phyloP scores from a whole-genome alignment of 1,139 yeast genomes.

The Schwanniomyces etchellsii region DNA sequence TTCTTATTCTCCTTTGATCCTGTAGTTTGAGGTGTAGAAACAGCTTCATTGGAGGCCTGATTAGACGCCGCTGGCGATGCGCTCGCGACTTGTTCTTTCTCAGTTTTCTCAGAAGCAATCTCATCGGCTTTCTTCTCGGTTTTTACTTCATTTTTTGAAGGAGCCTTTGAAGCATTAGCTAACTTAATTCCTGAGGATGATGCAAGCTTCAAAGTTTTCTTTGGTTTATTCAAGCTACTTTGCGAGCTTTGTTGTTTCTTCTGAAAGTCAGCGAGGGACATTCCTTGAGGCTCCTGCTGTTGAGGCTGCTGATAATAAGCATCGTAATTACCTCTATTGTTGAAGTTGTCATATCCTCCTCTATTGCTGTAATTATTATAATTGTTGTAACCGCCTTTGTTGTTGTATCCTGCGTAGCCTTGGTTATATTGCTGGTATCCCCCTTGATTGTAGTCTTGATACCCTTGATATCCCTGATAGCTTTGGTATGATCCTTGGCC shows the following conservation, averaged over 20 bases:
- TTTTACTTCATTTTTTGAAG: conserved; percentile 16
- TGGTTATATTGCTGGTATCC: conserved; percentile 17
- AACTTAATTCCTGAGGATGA: conserved; percentile 64
- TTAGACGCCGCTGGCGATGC: conserved; percentile 7
- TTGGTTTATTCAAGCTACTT: conserved; percentile 48
- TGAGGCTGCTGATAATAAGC: conserved; percentile 9
- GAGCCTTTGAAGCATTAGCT: conserved; percentile 50
- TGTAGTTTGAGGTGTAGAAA: background rate
- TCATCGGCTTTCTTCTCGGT: conserved; percentile 11
- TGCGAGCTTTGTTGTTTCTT: conserved; percentile 52
- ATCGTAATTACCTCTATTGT: conserved; percentile 14
- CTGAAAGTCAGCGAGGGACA: conserved; percentile 86
- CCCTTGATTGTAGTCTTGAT: conserved; percentile 20
- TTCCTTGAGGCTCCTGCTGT: conserved; percentile 41
- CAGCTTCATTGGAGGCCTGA: conserved; percentile 1
- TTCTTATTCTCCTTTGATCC: no score
- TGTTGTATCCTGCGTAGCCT: conserved; percentile 9
- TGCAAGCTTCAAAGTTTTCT: conserved; percentile 58
- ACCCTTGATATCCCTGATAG: conserved; percentile 18
- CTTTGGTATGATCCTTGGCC: conserved; percentile 13
- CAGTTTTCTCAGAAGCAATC: conserved; percentile 4
- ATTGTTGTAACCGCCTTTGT: conserved; percentile 17
- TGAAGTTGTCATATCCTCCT: conserved; percentile 17
- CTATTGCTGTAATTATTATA: conserved; percentile 20
- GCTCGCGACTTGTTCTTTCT: conserved; percentile 7